These are phyloP conservation scores for Colletotrichum truncatum DNA, from an alignment of 2,329 filamentous ascomycete species.

Conservation along the genomic window DNA sequence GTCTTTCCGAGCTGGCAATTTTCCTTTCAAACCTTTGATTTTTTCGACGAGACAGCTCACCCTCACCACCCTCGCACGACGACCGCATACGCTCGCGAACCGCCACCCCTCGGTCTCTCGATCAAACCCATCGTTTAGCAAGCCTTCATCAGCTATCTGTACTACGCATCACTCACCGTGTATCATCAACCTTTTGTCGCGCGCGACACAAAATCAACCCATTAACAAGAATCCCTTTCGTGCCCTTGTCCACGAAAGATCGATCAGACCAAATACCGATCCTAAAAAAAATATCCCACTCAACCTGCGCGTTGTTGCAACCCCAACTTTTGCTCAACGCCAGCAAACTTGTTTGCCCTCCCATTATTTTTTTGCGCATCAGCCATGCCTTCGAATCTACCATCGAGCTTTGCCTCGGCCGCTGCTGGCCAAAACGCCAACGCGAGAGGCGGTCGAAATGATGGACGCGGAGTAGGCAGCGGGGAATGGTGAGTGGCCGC, in stretches of 20 bases:
- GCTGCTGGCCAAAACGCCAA: conserved; percentile 78
- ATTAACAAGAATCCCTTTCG: conserved; percentile 17
- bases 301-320: conserved; percentile 22
- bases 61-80: conserved; percentile 30
- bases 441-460: conserved; percentile 66
- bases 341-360: neutral
- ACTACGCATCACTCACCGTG: conserved; percentile 23
- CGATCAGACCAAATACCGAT: conserved; percentile 22
- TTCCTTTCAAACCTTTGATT: conserved; percentile 34
- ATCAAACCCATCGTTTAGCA: conserved; percentile 33
- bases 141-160: conserved; percentile 31
- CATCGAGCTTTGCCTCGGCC: conserved; percentile 85
- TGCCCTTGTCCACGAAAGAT: conserved; percentile 28
- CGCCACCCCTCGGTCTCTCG: conserved; percentile 22
- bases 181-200: conserved; percentile 15
- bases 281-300: neutral
- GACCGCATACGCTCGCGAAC: conserved; percentile 25
- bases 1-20: conserved; percentile 33
- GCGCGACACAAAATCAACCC: conserved; percentile 18
- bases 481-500: conserved; percentile 75
- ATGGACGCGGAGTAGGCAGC: conserved; percentile 63
- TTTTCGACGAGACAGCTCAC: conserved; percentile 33
- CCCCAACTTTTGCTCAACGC: neutral
- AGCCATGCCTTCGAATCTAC: conserved; percentile 77
- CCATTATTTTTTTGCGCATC: conserved; percentile 28